Evolutionary conservation across 2,329 filamentous ascomycete species (phyloP).

Genomic region (Rutstroemia sp.): DNA sequence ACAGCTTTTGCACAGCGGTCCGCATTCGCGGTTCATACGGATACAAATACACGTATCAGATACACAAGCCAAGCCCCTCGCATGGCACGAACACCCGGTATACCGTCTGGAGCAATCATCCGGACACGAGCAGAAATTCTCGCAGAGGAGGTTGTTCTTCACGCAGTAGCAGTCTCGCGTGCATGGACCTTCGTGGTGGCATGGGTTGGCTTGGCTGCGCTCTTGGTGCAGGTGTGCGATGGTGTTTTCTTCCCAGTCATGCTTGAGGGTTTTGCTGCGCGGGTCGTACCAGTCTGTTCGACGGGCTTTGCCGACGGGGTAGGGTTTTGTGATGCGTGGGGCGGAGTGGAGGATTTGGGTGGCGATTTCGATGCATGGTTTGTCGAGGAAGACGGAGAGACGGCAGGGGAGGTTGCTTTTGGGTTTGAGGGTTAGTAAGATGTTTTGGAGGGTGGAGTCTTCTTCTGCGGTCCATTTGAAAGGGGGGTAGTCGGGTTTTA

Average conservation of each 20-base stretch:
- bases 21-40: slow-evolving; percentile 70
- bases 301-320: slow-evolving; percentile 1
- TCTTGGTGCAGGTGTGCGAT: slow-evolving; percentile 23
- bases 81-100: slow-evolving; percentile 58
- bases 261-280: slow-evolving; percentile 16
- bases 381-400: slow-evolving; percentile 18
- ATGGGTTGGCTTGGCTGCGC: slow-evolving; percentile 43
- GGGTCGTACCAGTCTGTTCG: slow-evolving; percentile 27
- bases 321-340: background rate
- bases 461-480: slow-evolving; percentile 1
- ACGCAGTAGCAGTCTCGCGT: slow-evolving; percentile 54
- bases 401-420: slow-evolving; percentile 17
- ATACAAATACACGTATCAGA: slow-evolving; percentile 63
- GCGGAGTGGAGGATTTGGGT: slow-evolving; percentile 13
- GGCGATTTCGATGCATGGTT: slow-evolving; percentile 25
- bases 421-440: slow-evolving; percentile 15
- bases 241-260: slow-evolving; percentile 21
- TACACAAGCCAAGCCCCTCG: slow-evolving; percentile 50
- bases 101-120: slow-evolving; percentile 57
- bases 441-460: background rate
- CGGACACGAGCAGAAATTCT: slow-evolving; percentile 62
- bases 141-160: slow-evolving; percentile 55
- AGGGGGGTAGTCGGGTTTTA: background rate
- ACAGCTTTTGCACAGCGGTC: slow-evolving; percentile 66
- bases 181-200: slow-evolving; percentile 63